A percentile compares a stretch with the other conserved stretches of the same genome.
phyloP scores from a whole-genome alignment of 208 protist genomes.

The Leishmania major region DNA sequence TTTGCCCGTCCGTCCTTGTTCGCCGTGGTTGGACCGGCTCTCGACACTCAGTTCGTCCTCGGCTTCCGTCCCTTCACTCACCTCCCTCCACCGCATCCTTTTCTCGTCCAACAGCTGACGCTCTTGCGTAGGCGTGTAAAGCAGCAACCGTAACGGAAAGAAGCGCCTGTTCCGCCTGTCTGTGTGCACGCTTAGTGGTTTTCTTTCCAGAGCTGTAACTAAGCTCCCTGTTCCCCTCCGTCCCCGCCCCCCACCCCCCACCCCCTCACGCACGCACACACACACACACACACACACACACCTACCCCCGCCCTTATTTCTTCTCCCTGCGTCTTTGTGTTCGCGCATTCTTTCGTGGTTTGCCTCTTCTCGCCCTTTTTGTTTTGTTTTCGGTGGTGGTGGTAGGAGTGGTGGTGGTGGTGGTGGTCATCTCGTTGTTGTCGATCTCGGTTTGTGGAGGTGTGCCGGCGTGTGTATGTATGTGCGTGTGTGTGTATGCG shows the following conservation, averaged over 20 bases:
- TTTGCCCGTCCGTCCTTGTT: not conserved
- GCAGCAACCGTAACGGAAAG: not conserved
- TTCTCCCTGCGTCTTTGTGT: not conserved
- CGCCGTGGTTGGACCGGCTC: not conserved
- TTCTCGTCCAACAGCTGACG: not conserved
- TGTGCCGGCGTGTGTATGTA: not conserved
- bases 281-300: not conserved
- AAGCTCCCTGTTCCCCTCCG: not conserved
- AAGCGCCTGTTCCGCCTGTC: not conserved
- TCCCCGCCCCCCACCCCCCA: not conserved
- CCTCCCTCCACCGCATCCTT: not conserved
- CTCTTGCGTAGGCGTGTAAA: not conserved
- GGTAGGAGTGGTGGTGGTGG: not conserved
- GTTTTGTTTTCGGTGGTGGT: not conserved
- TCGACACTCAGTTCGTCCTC: not conserved
- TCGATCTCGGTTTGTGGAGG: not conserved
- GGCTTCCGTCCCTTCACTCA: not conserved
- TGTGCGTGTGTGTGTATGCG: conserved; percentile 1
- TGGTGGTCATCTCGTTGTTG: not conserved
- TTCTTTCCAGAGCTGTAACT: not conserved
- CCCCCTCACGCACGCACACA: too few relatives aligned
- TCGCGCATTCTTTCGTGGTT: not conserved
- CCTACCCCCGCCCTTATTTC: too few relatives aligned
- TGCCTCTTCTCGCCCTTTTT: not conserved
- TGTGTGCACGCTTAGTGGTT: not conserved